These are phyloP conservation scores for Collybiopsis luxurians DNA, from an alignment of 768 basidiomycete genomes.

Conservation along the genomic window DNA sequence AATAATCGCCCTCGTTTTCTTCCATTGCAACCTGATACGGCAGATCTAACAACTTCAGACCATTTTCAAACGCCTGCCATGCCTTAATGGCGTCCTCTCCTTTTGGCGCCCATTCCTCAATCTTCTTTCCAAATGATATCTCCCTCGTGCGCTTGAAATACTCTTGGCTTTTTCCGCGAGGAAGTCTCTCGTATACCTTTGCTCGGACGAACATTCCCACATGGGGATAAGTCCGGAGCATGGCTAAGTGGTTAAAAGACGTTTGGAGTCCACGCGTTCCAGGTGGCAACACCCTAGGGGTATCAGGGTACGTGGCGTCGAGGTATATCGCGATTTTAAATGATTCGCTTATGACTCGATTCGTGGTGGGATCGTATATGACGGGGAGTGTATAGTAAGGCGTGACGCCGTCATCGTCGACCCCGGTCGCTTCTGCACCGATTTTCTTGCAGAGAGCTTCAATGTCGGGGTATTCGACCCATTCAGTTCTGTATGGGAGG, in stretches of 20 bases:
- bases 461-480: slow-evolving; percentile 40
- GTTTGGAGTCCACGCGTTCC: slow-evolving; percentile 19
- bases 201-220: slow-evolving; percentile 12
- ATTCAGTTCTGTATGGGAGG: slow-evolving; percentile 36
- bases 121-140: slow-evolving; percentile 21
- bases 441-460: slow-evolving; percentile 28
- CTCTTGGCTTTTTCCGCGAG: slow-evolving; percentile 24
- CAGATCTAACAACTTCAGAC: slow-evolving; percentile 17
- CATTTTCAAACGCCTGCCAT: slow-evolving; percentile 24
- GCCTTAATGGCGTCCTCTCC: slow-evolving; percentile 23
- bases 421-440: slow-evolving; percentile 27
- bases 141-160: slow-evolving; percentile 35
- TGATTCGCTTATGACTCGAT: slow-evolving; percentile 31
- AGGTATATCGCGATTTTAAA: slow-evolving; percentile 40
- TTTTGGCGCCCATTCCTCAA: slow-evolving; percentile 29
- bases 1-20: slow-evolving; percentile 16
- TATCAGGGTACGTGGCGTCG: slow-evolving; percentile 35
- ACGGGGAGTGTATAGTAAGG: slow-evolving; percentile 37
- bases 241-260: slow-evolving; percentile 5
- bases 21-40: slow-evolving; percentile 16
- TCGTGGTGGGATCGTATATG: slow-evolving; percentile 35
- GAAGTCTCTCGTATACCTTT: slow-evolving; percentile 20
- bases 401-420: slow-evolving; percentile 21
- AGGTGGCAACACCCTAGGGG: slow-evolving; percentile 28
- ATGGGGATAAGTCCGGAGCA: slow-evolving; percentile 8